phyloP scores from a whole-genome alignment of 768 basidiomycete species.

The Solioccasus polychromus region DNA sequence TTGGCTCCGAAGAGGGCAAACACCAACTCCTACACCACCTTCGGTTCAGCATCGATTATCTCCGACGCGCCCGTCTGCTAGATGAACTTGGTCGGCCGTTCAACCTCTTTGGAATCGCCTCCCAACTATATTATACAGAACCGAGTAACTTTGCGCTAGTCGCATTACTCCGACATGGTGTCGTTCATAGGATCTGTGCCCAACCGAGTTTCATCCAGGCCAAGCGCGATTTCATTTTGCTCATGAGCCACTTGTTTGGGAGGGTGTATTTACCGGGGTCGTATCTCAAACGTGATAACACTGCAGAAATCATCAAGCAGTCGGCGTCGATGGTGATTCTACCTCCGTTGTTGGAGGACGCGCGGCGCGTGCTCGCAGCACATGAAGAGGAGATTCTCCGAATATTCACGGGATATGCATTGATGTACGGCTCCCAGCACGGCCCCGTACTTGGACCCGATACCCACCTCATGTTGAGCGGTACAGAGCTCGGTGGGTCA shows the following conservation, averaged over 20 bases:
- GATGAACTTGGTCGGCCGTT: slow-evolving; percentile 53
- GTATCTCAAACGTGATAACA: slow-evolving; percentile 37
- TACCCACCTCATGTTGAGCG: slow-evolving; percentile 48
- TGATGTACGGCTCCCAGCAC: slow-evolving; percentile 44
- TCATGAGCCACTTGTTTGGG: slow-evolving; percentile 67
- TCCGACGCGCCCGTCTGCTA: slow-evolving; percentile 55
- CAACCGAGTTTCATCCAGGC: slow-evolving; percentile 39
- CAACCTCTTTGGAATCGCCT: slow-evolving; percentile 52
- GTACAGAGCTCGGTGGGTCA: slow-evolving; percentile 18
- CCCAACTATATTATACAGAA: slow-evolving; percentile 62
- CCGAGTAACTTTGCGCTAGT: slow-evolving; percentile 70
- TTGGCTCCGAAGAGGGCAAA: slow-evolving; percentile 51
- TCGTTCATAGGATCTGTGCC: slow-evolving; percentile 55
- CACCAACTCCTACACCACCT: slow-evolving; percentile 63
- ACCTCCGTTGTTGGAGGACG: slow-evolving; percentile 43
- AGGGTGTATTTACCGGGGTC: slow-evolving; percentile 51
- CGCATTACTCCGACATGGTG: slow-evolving; percentile 52
- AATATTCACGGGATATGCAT: slow-evolving; percentile 56
- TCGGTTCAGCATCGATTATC: slow-evolving; percentile 69
- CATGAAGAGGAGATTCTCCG: slow-evolving; percentile 50
- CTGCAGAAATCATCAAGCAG: slow-evolving; percentile 35
- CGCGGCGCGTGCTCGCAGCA: slow-evolving; percentile 38
- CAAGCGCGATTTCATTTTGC: slow-evolving; percentile 46
- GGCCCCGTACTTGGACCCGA: slow-evolving; percentile 40
- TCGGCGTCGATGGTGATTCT: slow-evolving; percentile 59